Percentiles rank a stretch among this genome's conserved stretches.
phyloP scores from a whole-genome alignment of 2,329 filamentous ascomycete genomes.

The Botryosphaeria dothidea region DNA sequence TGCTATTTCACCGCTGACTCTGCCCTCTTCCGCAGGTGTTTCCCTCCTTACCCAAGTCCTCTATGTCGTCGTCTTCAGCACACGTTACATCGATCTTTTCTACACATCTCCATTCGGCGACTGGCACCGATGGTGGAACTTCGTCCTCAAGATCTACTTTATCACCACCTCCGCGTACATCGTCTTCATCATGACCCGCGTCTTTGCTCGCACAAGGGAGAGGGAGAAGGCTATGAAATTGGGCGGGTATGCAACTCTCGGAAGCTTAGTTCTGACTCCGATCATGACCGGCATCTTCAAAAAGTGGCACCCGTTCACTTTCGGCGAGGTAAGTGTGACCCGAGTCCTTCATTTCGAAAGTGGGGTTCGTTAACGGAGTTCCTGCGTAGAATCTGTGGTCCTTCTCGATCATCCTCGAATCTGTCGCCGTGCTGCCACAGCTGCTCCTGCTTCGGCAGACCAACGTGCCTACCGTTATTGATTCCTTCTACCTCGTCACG shows the following conservation, averaged over 20 bases:
- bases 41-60: slow-evolving; percentile 89
- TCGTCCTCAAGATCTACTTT: slow-evolving; percentile 87
- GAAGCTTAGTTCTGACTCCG: slow-evolving; percentile 68
- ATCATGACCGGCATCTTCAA: slow-evolving; percentile 72
- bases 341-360: background rate
- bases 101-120: slow-evolving; percentile 39
- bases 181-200: slow-evolving; percentile 80
- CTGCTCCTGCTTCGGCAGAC: slow-evolving; percentile 90
- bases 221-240: slow-evolving; percentile 93
- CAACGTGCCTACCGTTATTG: slow-evolving; percentile 92
- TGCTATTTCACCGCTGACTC: background rate
- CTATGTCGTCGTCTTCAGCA: slow-evolving; percentile 82
- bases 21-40: slow-evolving; percentile 58
- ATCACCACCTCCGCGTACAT: slow-evolving; percentile 83
- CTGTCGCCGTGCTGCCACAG: slow-evolving; percentile 86
- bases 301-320: slow-evolving; percentile 25
- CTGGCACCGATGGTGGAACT: slow-evolving; percentile 54
- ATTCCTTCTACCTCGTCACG: slow-evolving; percentile 90
- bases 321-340: slow-evolving; percentile 19
- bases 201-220: slow-evolving; percentile 85
- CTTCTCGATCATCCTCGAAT: slow-evolving; percentile 91
- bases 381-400: slow-evolving; percentile 70
- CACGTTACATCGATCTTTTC: slow-evolving; percentile 85
- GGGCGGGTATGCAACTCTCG: slow-evolving; percentile 67
- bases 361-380: background rate